Percentiles rank a stretch among this genome's conserved stretches.
Conservation (phyloP, 768 basidiomycete genomes). For the Termitomyces bulborhizus region DNA sequence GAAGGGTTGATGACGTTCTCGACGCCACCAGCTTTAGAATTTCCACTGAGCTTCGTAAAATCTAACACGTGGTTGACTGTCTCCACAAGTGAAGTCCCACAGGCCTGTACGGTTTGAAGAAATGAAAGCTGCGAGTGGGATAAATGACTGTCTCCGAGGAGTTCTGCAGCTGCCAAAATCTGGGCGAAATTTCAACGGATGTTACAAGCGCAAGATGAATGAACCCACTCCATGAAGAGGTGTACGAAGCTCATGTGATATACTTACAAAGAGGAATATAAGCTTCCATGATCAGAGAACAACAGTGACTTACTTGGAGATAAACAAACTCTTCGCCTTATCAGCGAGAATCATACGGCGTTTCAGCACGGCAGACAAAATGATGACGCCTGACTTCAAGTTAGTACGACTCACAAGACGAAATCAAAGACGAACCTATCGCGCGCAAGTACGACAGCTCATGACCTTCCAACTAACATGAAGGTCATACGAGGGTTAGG, state of each 20-base stretch:
- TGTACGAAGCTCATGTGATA: slow-evolving; percentile 87
- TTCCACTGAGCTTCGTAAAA: slow-evolving; percentile 91
- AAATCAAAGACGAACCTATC: slow-evolving; percentile 46
- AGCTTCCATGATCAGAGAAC: neutral
- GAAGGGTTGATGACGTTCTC: slow-evolving; percentile 69
- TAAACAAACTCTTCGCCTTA: slow-evolving; percentile 89
- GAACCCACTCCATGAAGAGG: slow-evolving; percentile 78
- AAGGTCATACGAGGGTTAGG: slow-evolving; percentile 1
- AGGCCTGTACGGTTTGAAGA: slow-evolving; percentile 89
- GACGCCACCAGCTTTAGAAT: slow-evolving; percentile 69
- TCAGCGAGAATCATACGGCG: slow-evolving; percentile 91
- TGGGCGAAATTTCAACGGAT: slow-evolving; percentile 18
- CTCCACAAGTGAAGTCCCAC: slow-evolving; percentile 92
- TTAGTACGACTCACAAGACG: slow-evolving; percentile 1
- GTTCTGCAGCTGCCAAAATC: slow-evolving; percentile 89
- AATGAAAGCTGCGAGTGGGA: slow-evolving; percentile 81
- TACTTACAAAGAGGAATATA: slow-evolving; percentile 34
- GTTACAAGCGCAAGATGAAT: neutral
- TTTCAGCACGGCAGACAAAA: slow-evolving; percentile 88
- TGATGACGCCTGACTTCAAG: slow-evolving; percentile 63
- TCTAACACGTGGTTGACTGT: slow-evolving; percentile 96
- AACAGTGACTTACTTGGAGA: slow-evolving; percentile 63
- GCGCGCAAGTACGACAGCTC: slow-evolving; percentile 89
- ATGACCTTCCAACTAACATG: slow-evolving; percentile 69
- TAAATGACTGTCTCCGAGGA: slow-evolving; percentile 80